These are phyloP conservation scores for Bjerkandera adusta DNA, from an alignment of 1,284 basidiomycete genomes.

Conservation along the genomic window DNA sequence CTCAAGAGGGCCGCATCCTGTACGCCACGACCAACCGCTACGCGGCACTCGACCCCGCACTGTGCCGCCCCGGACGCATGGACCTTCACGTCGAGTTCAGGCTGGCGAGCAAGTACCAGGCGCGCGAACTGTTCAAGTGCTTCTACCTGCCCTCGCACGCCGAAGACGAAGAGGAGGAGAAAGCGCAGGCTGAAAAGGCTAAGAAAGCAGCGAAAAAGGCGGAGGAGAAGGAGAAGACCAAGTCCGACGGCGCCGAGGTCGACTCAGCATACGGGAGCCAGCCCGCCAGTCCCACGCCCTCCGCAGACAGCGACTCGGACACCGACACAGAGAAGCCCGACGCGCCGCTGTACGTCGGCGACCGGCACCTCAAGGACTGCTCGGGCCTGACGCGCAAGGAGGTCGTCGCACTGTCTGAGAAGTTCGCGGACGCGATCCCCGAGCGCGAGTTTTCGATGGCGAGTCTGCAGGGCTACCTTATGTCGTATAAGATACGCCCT, in stretches of 20 bases:
- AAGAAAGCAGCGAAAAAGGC: conserved; percentile 8
- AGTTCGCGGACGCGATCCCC: conserved; percentile 60
- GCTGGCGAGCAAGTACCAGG: conserved; percentile 65
- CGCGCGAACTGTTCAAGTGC: conserved; percentile 55
- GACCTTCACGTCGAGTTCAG: conserved; percentile 77
- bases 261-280: conserved; percentile 19
- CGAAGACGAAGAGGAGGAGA: conserved; percentile 19
- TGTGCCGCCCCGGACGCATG: conserved; percentile 77
- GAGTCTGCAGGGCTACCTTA: conserved; percentile 70
- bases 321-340: conserved; percentile 3
- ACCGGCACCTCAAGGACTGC: conserved; percentile 30
- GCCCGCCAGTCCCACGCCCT: neutral
- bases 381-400: conserved; percentile 34
- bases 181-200: conserved; percentile 5
- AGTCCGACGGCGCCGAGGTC: conserved; percentile 6
- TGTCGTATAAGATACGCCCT: conserved; percentile 67
- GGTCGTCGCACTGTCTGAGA: conserved; percentile 44
- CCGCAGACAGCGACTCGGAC: conserved; percentile 10
- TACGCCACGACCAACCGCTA: conserved; percentile 80
- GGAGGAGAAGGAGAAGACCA: conserved; percentile 10
- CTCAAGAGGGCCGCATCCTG: conserved; percentile 73
- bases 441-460: conserved; percentile 73
- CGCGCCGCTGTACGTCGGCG: conserved; percentile 25
- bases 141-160: conserved; percentile 54
- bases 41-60: conserved; percentile 62